Conservation (phyloP, 148 eudicot genomes). For the Cornus florida region DNA sequence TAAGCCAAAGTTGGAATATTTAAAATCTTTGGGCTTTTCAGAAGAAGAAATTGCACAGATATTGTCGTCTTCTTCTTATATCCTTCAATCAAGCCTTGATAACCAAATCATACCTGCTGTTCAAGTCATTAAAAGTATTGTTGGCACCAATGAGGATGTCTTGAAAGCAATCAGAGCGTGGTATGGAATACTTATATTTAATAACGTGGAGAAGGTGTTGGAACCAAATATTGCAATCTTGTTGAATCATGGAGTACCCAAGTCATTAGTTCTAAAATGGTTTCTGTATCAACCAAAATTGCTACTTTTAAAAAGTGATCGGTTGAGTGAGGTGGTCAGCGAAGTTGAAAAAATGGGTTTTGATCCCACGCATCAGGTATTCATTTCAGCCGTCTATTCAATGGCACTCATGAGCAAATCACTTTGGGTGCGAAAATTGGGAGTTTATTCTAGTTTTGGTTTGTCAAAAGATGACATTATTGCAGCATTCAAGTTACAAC, state of each 20-base stretch:
- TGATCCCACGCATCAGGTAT: background rate
- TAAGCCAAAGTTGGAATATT: slow-evolving; percentile 13
- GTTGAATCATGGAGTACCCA: slow-evolving; percentile 2
- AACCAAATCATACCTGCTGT: slow-evolving; percentile 7
- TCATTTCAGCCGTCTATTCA: background rate
- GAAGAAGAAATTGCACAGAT: background rate
- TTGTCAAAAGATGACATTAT: slow-evolving; percentile 7
- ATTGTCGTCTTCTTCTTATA: background rate
- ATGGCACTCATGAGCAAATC: too few relatives aligned
- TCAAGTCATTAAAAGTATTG: background rate
- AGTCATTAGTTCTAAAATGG: background rate
- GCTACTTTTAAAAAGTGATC: too few relatives aligned
- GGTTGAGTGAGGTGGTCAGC: too few relatives aligned
- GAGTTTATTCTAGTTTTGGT: slow-evolving; percentile 1
- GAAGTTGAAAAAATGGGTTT: slow-evolving; percentile 10
- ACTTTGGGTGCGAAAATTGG: too few relatives aligned
- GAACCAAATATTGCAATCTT: slow-evolving; percentile 6
- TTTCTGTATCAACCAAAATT: too few relatives aligned
- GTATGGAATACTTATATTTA: background rate
- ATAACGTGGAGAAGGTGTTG: background rate
- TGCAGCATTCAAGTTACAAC: background rate
- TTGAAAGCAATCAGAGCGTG: background rate
- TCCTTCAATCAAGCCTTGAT: slow-evolving; percentile 6
- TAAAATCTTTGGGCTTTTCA: slow-evolving; percentile 9
- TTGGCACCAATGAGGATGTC: slow-evolving; percentile 1